phyloP scores from a whole-genome alignment of 305 asterid genomes.

The Fraxinus ornus region DNA sequence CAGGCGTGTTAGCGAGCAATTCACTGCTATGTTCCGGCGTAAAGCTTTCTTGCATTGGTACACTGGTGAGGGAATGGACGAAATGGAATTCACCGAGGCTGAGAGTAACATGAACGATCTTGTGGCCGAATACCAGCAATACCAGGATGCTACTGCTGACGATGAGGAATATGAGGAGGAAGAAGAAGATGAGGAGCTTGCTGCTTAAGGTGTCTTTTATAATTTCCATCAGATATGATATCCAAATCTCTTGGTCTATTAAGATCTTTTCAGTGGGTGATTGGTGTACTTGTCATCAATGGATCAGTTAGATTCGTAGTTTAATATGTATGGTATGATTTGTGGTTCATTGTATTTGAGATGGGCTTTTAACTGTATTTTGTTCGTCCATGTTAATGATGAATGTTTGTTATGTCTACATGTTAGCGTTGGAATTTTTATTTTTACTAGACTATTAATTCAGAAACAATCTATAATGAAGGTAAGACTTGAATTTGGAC shows the following conservation, averaged over 20 bases:
- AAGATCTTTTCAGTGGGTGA: conserved; percentile 22
- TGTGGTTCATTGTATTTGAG: conserved; percentile 18
- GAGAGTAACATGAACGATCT: conserved; percentile 57
- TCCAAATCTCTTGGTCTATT: conserved; percentile 25
- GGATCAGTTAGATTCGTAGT: conserved; percentile 14
- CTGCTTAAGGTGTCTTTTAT: conserved; percentile 14
- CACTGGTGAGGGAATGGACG: conserved; percentile 54
- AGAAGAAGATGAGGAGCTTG: conserved; percentile 19
- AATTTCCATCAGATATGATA: conserved; percentile 8
- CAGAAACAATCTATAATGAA: background rate
- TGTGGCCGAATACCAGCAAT: conserved; percentile 54
- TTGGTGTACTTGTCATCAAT: conserved; percentile 15
- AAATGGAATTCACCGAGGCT: conserved; percentile 53
- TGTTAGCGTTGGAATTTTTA: background rate
- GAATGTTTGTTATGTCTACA: background rate
- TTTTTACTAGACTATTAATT: background rate
- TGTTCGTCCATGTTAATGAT: background rate
- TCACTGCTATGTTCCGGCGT: conserved; percentile 53
- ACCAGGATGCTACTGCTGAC: conserved; percentile 54
- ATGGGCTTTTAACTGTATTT: conserved; percentile 22
- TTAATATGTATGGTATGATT: conserved; percentile 20
- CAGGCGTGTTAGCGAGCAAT: conserved; percentile 51
- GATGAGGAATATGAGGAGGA: conserved; percentile 43
- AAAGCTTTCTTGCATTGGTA: conserved; percentile 61
- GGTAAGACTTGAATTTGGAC: background rate